Conservation (phyloP, 768 basidiomycete species). For the Hericium rajendrae region DNA sequence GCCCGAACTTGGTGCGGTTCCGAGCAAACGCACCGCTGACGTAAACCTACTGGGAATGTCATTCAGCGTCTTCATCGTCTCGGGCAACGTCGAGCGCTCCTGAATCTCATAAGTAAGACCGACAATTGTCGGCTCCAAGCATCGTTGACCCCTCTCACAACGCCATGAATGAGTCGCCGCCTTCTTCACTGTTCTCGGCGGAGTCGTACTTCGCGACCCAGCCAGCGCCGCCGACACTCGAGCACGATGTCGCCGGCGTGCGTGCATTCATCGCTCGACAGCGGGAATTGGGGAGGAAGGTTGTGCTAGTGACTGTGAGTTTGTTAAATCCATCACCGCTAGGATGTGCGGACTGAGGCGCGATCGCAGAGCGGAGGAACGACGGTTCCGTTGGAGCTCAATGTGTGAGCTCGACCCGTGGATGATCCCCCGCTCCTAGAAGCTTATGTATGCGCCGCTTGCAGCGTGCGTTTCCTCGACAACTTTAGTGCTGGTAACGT, state of each 20-base stretch:
- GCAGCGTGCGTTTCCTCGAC: slow-evolving; percentile 95
- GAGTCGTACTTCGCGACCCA: slow-evolving; percentile 89
- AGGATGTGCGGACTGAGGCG: not conserved
- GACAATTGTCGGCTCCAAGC: too few species aligned
- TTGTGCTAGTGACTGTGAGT: slow-evolving; percentile 91
- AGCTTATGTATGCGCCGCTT: slow-evolving; percentile 15
- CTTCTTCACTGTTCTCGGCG: slow-evolving; percentile 51
- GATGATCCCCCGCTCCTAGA: slow-evolving; percentile 1
- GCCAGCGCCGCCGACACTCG: slow-evolving; percentile 61
- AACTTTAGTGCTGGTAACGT: slow-evolving; percentile 99
- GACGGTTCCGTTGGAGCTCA: slow-evolving; percentile 95
- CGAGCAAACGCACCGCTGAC: too few species aligned
- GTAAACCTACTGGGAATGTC: too few species aligned
- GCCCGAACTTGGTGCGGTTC: too few species aligned
- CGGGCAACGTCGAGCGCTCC: too few species aligned
- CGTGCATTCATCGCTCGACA: slow-evolving; percentile 66
- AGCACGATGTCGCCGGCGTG: slow-evolving; percentile 55
- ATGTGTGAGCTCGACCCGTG: slow-evolving; percentile 66
- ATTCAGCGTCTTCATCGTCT: too few species aligned
- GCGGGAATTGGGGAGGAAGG: slow-evolving; percentile 49
- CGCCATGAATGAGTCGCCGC: too few species aligned
- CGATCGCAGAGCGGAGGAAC: slow-evolving; percentile 84
- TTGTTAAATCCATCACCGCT: not conserved
- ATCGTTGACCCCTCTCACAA: too few species aligned
- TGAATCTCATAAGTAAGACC: too few species aligned